Base-by-base conservation (phyloP, 164 flowering plant genomes). In the Stephania cephalantha region DNA sequence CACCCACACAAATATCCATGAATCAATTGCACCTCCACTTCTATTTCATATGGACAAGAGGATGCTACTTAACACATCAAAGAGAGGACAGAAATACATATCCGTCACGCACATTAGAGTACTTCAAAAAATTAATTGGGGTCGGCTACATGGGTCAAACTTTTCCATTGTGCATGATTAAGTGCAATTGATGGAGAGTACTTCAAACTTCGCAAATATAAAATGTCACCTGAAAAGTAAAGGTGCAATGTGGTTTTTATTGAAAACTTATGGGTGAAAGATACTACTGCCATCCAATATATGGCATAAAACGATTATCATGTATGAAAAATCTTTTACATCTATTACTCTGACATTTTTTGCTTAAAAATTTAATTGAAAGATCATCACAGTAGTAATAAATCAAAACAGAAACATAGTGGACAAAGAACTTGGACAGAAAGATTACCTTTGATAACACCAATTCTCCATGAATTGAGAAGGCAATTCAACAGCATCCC, bases 391-490 rank as follows among this genome's bases (percentile, higher is more conserved):
- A 35, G 42, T 35, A 35, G 3, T 35, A 35, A 35, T 35, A 35
- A 35, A 35, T 35, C 42, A 35, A 35, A 35, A 4, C 42, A 35
- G 42, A 42, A 69, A 9, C 4, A n/a, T 44, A 35, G 42, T 4
- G 71, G 6, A 12, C 15, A 69, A 3, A 42, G 48, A 42, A 70
- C 58, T 22, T n/a, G 66, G 46, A 69, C 46, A 46, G 75, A 44
- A 78, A 74, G 1, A 46, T 17, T 82, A 94, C 99, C 94, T 89
- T 64, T 96, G 95, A 82, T 96, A 96, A 82, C 98, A 96, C 99
- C 99, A 96, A 77, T 92, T 94, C 82, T 96, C 99, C 99, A 96
- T 94, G 77, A 96, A 96, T 31, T 96, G 99, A 30, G 99, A 96
- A 52, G 97, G 98, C 74, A 96, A 86, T 80, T 96, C 98, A 78